A percentile compares a stretch with the other conserved stretches of the same genome.
phyloP scores from a whole-genome alignment of 2,329 filamentous ascomycete species.

The Ploettnerulaceae sp. region DNA sequence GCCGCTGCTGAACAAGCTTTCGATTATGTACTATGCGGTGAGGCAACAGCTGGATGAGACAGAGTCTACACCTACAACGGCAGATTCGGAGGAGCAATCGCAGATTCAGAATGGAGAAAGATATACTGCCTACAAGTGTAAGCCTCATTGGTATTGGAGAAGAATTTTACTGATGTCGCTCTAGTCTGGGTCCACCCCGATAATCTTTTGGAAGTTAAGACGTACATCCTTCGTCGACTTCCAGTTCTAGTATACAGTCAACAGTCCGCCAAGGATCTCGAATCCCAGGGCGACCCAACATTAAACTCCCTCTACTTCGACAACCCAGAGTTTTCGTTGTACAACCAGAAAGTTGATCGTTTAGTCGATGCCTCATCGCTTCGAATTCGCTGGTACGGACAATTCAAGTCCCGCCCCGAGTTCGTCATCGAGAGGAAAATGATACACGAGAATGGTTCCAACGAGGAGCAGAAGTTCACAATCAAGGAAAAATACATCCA shows the following conservation, averaged over 20 bases:
- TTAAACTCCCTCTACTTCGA: constrained; percentile 97
- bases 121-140: constrained; percentile 85
- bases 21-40: constrained; percentile 92
- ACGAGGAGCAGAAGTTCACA: constrained; percentile 72
- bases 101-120: constrained; percentile 61
- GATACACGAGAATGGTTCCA: constrained; percentile 68
- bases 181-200: constrained; percentile 91
- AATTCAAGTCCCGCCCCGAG: constrained; percentile 71
- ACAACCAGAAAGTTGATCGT: constrained; percentile 77
- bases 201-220: constrained; percentile 96
- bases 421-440: constrained; percentile 88
- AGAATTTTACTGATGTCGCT: constrained; percentile 31
- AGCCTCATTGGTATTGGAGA: constrained; percentile 30
- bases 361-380: constrained; percentile 74
- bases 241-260: constrained; percentile 92
- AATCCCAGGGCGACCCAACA: constrained; percentile 75
- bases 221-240: constrained; percentile 82
- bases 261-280: constrained; percentile 74
- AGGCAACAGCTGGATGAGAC: constrained; percentile 71
- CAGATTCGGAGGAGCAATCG: constrained; percentile 38
- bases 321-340: constrained; percentile 78
- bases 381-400: constrained; percentile 86
- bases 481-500: constrained; percentile 95
- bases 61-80: constrained; percentile 37
- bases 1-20: constrained; percentile 83